Percentiles rank a stretch among this genome's conserved stretches.
Evolutionary conservation across 495 filamentous ascomycete species (phyloP).

Genomic region (Apodospora peruviana): DNA sequence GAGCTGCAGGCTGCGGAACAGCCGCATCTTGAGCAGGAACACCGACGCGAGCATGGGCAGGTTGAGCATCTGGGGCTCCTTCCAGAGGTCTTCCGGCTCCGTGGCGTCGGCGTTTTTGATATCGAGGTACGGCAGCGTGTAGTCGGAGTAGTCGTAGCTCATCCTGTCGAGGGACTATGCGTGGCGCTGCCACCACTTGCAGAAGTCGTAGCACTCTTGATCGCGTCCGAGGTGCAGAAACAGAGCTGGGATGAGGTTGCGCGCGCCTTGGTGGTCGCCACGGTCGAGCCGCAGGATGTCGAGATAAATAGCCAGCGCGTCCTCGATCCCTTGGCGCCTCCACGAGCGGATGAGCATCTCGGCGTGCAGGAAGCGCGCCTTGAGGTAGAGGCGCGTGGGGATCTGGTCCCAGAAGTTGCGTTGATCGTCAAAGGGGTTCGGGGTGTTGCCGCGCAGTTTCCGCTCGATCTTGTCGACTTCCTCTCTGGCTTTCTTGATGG

Average conservation of each 20-base stretch:
- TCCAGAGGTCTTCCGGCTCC: slow-evolving; percentile 15
- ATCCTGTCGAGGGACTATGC: slow-evolving; percentile 10
- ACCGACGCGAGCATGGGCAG: slow-evolving; percentile 1
- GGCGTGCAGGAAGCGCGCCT: slow-evolving; percentile 20
- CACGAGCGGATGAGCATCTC: slow-evolving; percentile 26
- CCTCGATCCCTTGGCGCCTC: slow-evolving; percentile 28
- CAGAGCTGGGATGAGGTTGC: slow-evolving; percentile 33
- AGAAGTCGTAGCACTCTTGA: slow-evolving; percentile 52
- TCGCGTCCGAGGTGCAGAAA: slow-evolving; percentile 44
- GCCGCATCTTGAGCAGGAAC: slow-evolving; percentile 12
- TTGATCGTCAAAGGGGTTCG: slow-evolving; percentile 4
- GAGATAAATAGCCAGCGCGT: slow-evolving; percentile 28
- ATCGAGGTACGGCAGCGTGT: slow-evolving; percentile 23
- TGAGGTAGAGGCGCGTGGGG: slow-evolving; percentile 41
- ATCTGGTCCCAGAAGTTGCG: slow-evolving; percentile 36
- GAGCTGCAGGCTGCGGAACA: slow-evolving; percentile 2
- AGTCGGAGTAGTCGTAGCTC: slow-evolving; percentile 33
- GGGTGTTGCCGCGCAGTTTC: slow-evolving; percentile 14
- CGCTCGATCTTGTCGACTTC: slow-evolving; percentile 22
- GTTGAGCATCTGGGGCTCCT: not conserved
- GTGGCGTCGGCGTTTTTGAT: slow-evolving; percentile 34
- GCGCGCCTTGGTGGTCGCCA: slow-evolving; percentile 42
- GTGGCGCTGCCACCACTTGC: slow-evolving; percentile 39
- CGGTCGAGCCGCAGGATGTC: slow-evolving; percentile 36
- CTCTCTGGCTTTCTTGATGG: slow-evolving; percentile 20